Conservation (phyloP, 352 stramenopile species). For the Phytophthora brassicae region DNA sequence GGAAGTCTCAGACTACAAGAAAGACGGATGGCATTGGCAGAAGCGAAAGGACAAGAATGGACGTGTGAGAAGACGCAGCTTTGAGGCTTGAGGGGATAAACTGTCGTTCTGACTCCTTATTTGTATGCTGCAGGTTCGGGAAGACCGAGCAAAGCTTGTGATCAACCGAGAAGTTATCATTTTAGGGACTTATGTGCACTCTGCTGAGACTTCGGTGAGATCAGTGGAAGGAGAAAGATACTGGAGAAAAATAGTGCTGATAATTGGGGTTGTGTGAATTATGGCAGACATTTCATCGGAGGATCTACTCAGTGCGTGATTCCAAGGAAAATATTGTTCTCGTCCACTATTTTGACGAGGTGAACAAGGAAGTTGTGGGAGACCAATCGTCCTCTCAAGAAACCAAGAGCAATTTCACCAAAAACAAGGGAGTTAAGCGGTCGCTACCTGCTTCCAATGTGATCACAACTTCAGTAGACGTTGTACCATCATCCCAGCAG, state of each 20-base stretch:
- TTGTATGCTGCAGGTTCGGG: slow-evolving; percentile 46
- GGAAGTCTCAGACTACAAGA: slow-evolving; percentile 77
- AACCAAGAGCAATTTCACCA: slow-evolving; percentile 4
- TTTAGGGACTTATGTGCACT: slow-evolving; percentile 84
- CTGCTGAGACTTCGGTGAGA: slow-evolving; percentile 56
- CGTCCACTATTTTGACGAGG: slow-evolving; percentile 88
- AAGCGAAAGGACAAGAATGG: slow-evolving; percentile 84
- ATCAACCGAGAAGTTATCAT: slow-evolving; percentile 84
- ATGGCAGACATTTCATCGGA: slow-evolving; percentile 77
- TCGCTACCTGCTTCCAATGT: slow-evolving; percentile 23
- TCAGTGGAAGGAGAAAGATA: not conserved
- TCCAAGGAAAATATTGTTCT: slow-evolving; percentile 69
- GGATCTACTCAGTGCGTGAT: slow-evolving; percentile 80
- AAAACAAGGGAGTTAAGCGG: slow-evolving; percentile 41
- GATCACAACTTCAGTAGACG: not conserved
- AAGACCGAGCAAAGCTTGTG: slow-evolving; percentile 84
- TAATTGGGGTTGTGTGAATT: not conserved
- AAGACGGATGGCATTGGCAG: slow-evolving; percentile 85
- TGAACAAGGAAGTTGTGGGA: slow-evolving; percentile 41
- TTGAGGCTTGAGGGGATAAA: not conserved
- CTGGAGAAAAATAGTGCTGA: not conserved
- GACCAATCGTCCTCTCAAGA: not conserved
- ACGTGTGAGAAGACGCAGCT: slow-evolving; percentile 34
- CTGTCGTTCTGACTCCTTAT: not conserved
- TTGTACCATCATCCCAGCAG: slow-evolving; percentile 13